These are phyloP conservation scores for Aquilaria malaccensis DNA, from an alignment of 345 rosid genomes.

Conservation along the genomic window DNA sequence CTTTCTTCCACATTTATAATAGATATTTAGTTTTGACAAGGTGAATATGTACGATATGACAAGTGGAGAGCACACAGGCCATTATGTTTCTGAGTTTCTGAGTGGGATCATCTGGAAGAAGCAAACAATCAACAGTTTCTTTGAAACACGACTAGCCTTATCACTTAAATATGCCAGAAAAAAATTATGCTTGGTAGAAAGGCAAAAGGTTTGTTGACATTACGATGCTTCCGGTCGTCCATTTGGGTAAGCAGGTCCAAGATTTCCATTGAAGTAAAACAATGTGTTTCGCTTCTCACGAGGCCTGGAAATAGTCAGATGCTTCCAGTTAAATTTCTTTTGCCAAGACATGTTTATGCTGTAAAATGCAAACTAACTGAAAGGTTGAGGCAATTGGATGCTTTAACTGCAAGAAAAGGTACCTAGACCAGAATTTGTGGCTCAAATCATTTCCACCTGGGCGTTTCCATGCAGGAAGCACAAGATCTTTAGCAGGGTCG, in stretches of 20 bases:
- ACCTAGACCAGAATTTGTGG: conserved; percentile 70
- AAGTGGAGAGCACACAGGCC: not conserved
- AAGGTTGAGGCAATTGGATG: not conserved
- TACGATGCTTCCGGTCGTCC: conserved; percentile 95
- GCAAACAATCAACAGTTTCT: not conserved
- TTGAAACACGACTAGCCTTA: not conserved
- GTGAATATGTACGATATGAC: not conserved
- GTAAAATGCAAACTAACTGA: conserved; percentile 5
- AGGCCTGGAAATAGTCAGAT: conserved; percentile 39
- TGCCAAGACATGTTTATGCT: not conserved
- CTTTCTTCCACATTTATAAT: no score
- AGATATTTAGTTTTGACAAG: not conserved
- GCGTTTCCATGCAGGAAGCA: conserved; percentile 94
- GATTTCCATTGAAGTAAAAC: conserved; percentile 94
- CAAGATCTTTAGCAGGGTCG: conserved; percentile 91
- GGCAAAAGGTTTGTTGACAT: conserved; percentile 24
- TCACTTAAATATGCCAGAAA: not conserved
- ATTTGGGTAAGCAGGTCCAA: conserved; percentile 71
- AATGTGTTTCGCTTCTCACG: conserved; percentile 66
- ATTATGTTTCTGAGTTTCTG: not conserved
- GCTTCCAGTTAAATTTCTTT: conserved; percentile 3
- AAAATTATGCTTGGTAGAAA: not conserved
- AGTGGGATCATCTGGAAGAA: not conserved
- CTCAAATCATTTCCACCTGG: conserved; percentile 60
- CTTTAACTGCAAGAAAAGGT: conserved; percentile 5